Base-by-base conservation (phyloP, 495 filamentous ascomycete genomes). In the Penicillium dipodomyicola region DNA sequence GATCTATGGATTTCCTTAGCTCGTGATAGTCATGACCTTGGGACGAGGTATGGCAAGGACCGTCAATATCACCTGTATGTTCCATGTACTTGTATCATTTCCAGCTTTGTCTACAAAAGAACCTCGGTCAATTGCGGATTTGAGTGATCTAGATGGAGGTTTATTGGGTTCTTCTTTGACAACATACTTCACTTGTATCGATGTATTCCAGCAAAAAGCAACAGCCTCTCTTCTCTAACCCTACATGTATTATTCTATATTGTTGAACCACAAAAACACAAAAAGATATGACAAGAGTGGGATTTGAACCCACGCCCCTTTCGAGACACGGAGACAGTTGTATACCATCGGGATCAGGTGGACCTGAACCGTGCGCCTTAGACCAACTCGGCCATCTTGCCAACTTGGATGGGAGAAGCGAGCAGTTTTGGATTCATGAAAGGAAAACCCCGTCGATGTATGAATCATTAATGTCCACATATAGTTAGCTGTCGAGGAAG, bases 351-450 rank as follows among this genome's bases (percentile, higher is more conserved):
- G 59, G 62, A 60, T 58, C 56, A 65, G 63, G 63, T 65, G 19
- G 40, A 57, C 64, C 64, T 67, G 58, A 67, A 67, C 64, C 64
- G 56, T 59, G 56, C 65, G 65, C 65, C 65, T 60, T 67, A 56
- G 65, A 67, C 65, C 65, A 66, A 65, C 65, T 67, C 63, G 63
- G 63, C 63, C 63, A 65, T 65, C 63, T 65, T 65, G 54, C 63
- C 63, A 52, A 44, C 20, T 40, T 49, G 23, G 17, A 35, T 54
- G 41, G 1, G 27, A 17, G 22, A 33, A 6, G 0, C 2, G 0
- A 2, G 14, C 14, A 3, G 0, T 4, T 29, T 29, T 17, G 23
- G 0, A 19, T 29, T 2, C n/a, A 46, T 46, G 23, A 46, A 32
- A 1, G 23, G 23, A 3, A 23, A 23, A 4, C 0, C 1, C 8